Evolutionary conservation across 176 grass and related monocot species (phyloP), one percentile per base, ranked within the genome.

Genomic region (Rhynchospora breviuscula): DNA sequence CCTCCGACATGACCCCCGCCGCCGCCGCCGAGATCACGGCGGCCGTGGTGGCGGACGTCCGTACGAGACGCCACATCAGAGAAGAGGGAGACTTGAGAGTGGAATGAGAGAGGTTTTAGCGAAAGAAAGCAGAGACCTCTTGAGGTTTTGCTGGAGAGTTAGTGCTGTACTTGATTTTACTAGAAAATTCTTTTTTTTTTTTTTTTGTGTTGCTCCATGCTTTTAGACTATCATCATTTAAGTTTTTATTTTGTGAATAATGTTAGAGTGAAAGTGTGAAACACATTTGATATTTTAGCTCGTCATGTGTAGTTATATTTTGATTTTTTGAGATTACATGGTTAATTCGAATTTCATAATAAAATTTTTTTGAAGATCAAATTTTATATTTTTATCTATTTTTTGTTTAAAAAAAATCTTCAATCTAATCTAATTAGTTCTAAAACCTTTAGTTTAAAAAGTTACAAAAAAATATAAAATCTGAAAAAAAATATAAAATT

Each of bases 71-170:
- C 87, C 83, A 81, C 74, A 79, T 84, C 14, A 56, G 23, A 17
- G 7, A 7, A 45, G 33, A 44, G 49, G 47, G 80, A 78, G 46
- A 53, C 15, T 62, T 74, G 40, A 59, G 22, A 73, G 81, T 68
- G 88, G 80, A 83, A 87, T 80, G 70, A 65, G 85, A 48, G 88
- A 85, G 89, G 46, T 82, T 91, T 86, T 86, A 87, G 82, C 31
- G 53, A 76, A 66, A 11, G 53, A 76, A 66, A 11, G 14, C 5
- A 10, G 81, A 69, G 35, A 71, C 8, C 51, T 58, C 4, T 3
- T 10, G 13, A 79, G 58, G 78, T 80, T 78, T 78, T 57, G 17
- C 21, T 57, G 25, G 33, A 35, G 33, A 40, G 23, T 21, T 77
- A 21, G 25, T 56, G 17, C 22, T 26, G 3, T 15, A 67, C 21